Base-by-base conservation (phyloP, 805 yeast genomes). In the Isabelozyma heimii region DNA sequence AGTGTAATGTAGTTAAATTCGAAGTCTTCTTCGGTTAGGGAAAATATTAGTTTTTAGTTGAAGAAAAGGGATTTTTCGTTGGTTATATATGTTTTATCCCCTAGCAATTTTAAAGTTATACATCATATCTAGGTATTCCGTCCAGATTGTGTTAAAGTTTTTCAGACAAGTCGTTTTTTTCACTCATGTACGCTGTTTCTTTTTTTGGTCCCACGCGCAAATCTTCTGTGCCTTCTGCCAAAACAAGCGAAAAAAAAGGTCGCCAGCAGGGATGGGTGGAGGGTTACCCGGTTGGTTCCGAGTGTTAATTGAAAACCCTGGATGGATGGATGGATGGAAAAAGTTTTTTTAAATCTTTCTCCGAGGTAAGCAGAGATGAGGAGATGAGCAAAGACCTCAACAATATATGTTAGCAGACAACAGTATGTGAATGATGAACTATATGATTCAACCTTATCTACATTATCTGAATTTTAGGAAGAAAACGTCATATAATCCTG, bases 381-480 rank as follows among this genome's bases (percentile, higher is more conserved):
- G 2, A 20, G 6, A 5, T 20, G 24, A 20, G 6, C 6, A 20
- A 20, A 20, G 1, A 20, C 24, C 24, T 20, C n/a, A 30, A 30
- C 35, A 30, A 10, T 30, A 30, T 20, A 20, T 6, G 24, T 20
- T 2, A 20, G 6, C 2, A 6, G 24, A 13, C 2, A 30, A 8
- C 35, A 30, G 35, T 30, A 30, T 30, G 35, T 30, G 35, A 30
- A 51, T 54, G 58, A 56, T 56, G 60, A 50, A 37, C 40, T 30
- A 45, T 44, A 17, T 30, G 16, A 40, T 15, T 43, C 27, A 50
- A 49, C 57, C 61, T 57, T 57, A 57, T 57, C 61, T 57, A 57
- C 61, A 57, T 57, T 57, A 56, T 52, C 55, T 50, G 52, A 50
- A 39, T 14, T 16, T 35, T 27, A 35, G 43, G 51, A 50, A 47